Percentiles rank a stretch among this genome's conserved stretches.
Evolutionary conservation across 441 rosid species (phyloP).

Genomic region (Jatropha podagrica): DNA sequence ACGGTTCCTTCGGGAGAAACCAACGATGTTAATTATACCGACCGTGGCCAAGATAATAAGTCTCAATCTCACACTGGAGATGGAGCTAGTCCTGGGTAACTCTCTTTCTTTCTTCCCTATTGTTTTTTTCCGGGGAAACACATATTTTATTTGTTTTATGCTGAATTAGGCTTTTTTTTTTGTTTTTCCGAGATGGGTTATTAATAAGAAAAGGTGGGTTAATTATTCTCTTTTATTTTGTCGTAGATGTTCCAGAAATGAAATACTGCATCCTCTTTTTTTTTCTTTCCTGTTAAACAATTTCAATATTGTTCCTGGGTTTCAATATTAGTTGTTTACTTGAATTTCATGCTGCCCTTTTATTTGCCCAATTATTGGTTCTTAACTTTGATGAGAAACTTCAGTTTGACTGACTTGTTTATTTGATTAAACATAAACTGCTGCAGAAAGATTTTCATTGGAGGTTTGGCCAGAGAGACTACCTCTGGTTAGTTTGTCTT

Average conservation of each 20-base stretch:
- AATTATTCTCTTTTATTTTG: background rate
- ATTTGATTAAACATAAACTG: constrained; percentile 18
- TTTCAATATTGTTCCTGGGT: too few relatives aligned
- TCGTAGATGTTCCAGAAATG: background rate
- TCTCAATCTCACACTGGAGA: constrained; percentile 60
- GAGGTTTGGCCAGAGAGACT: constrained; percentile 95
- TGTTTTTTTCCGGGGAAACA: constrained; percentile 5
- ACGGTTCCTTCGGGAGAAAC: constrained; percentile 36
- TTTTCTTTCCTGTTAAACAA: too few relatives aligned
- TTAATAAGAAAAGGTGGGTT: background rate
- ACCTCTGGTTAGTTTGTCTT: constrained; percentile 68
- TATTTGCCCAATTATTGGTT: too few relatives aligned
- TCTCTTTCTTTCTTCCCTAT: background rate
- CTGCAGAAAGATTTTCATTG: constrained; percentile 90
- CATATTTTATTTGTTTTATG: background rate
- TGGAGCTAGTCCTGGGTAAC: constrained; percentile 76
- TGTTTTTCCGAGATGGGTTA: background rate
- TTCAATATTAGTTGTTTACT: too few relatives aligned
- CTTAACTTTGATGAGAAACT: constrained; percentile 1
- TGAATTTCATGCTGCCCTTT: too few relatives aligned
- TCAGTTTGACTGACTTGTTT: background rate
- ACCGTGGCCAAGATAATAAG: constrained; percentile 43
- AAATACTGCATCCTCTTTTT: too few relatives aligned
- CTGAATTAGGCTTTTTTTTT: constrained; percentile 5
- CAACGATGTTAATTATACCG: constrained; percentile 40